Percentiles rank a stretch among this genome's conserved stretches.
Conservation (phyloP, 1,139 yeast genomes). For the Blastobotrys persicus region DNA sequence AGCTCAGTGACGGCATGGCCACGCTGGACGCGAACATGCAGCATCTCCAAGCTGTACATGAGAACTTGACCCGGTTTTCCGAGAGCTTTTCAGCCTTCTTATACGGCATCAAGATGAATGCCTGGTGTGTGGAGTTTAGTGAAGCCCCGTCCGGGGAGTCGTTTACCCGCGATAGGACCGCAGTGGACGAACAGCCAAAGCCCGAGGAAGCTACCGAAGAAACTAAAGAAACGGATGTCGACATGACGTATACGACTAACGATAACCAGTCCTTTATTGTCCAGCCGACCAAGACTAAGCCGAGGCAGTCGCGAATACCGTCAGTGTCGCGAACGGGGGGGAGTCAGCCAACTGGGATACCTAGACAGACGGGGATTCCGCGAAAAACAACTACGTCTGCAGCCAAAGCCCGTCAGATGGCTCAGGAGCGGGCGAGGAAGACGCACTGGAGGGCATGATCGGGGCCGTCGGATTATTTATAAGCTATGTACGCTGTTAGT, state of each 20-base stretch:
- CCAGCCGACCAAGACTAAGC: conserved; percentile 11
- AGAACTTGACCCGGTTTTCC: conserved; percentile 52
- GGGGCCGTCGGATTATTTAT: too few relatives aligned
- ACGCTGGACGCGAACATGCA: conserved; percentile 54
- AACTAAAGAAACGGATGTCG: conserved; percentile 10
- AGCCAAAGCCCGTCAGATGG: conserved; percentile 5
- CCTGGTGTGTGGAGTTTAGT: conserved; percentile 65
- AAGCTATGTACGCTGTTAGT: too few relatives aligned
- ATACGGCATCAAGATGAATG: conserved; percentile 63
- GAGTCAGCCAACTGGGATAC: conserved; percentile 8
- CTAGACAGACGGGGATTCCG: conserved; percentile 5
- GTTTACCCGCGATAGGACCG: conserved; percentile 24
- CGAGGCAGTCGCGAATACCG: not conserved
- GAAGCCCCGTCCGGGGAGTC: conserved; percentile 43
- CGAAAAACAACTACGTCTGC: conserved; percentile 5
- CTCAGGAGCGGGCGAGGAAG: conserved; percentile 12
- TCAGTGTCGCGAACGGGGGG: not conserved
- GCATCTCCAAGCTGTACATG: conserved; percentile 49
- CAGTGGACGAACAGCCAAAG: conserved; percentile 9
- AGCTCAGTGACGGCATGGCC: conserved; percentile 52
- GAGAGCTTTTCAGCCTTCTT: conserved; percentile 63
- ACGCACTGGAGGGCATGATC: too few relatives aligned
- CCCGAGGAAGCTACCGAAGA: conserved; percentile 5
- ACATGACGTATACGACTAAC: conserved; percentile 22
- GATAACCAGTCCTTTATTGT: conserved; percentile 23